Conservation (phyloP, 108 stramenopile species). For the Cylindrotheca fusiformis region DNA sequence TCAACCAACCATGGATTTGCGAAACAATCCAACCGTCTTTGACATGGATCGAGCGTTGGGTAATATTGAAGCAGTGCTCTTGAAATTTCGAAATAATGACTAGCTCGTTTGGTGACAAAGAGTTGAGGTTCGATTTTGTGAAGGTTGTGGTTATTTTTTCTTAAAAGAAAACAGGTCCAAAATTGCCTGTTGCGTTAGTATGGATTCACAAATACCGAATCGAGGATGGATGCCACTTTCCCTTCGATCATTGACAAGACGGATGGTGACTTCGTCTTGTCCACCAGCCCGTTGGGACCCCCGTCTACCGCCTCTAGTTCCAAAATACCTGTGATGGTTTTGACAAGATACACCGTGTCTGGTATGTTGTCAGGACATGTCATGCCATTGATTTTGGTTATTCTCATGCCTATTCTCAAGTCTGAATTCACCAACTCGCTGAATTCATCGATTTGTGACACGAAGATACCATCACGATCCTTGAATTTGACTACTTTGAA, state of each 20-base stretch:
- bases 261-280: no score
- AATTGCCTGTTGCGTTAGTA: no score
- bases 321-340: not conserved
- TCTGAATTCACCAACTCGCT: not conserved
- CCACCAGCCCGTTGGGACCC: no score
- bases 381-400: not conserved
- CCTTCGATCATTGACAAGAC: no score
- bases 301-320: not conserved
- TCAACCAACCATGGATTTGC: constrained; percentile 47
- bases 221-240: no score
- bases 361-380: not conserved
- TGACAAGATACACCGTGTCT: not conserved
- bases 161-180: no score
- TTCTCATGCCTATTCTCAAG: not conserved
- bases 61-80: not conserved
- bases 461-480: not conserved
- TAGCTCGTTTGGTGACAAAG: no score
- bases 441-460: not conserved
- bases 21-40: constrained; percentile 5
- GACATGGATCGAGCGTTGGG: not conserved
- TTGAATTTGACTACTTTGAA: not conserved
- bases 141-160: no score
- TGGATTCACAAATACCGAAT: no score
- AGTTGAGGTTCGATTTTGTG: no score
- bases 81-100: not conserved